phyloP scores from a whole-genome alignment of 2,329 filamentous ascomycete genomes.

The Cercospora zeina region DNA sequence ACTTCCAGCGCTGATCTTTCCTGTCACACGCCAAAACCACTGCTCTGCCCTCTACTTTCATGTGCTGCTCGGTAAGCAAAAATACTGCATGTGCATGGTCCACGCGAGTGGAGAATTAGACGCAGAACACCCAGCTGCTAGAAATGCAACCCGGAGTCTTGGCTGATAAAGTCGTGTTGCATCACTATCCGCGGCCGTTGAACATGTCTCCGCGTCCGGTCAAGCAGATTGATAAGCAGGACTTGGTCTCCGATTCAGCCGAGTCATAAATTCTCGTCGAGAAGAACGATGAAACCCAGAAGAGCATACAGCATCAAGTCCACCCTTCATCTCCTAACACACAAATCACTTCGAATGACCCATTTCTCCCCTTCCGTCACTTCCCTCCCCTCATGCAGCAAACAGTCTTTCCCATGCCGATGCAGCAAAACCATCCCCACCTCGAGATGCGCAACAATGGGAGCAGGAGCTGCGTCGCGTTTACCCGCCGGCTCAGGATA shows the following conservation, averaged over 20 bases:
- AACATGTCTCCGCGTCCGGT: background rate
- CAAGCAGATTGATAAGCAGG: background rate
- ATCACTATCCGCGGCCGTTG: background rate
- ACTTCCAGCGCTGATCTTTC: too few relatives aligned
- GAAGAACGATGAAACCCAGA: background rate
- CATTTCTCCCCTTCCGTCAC: slow-evolving; percentile 83
- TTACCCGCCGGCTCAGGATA: slow-evolving; percentile 64
- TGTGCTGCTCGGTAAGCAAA: background rate
- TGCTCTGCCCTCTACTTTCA: background rate
- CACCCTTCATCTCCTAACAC: slow-evolving; percentile 59
- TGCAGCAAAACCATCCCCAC: slow-evolving; percentile 85
- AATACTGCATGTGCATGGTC: background rate
- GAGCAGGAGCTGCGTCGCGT: slow-evolving; percentile 45
- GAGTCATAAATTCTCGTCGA: background rate
- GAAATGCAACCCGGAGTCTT: background rate
- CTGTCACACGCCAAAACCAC: too few relatives aligned
- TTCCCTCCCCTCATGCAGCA: slow-evolving; percentile 83
- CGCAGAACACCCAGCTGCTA: background rate
- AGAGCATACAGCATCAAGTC: background rate
- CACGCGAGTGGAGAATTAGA: background rate
- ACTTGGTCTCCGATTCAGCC: background rate
- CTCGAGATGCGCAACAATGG: slow-evolving; percentile 71
- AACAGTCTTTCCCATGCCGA: slow-evolving; percentile 83
- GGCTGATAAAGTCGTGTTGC: background rate
- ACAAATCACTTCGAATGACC: slow-evolving; percentile 83